Percentiles rank a stretch among this genome's conserved stretches.
These are phyloP conservation scores for Sclerotinia trifoliorum DNA, from an alignment of 2,329 filamentous ascomycete species.

Conservation along the genomic window DNA sequence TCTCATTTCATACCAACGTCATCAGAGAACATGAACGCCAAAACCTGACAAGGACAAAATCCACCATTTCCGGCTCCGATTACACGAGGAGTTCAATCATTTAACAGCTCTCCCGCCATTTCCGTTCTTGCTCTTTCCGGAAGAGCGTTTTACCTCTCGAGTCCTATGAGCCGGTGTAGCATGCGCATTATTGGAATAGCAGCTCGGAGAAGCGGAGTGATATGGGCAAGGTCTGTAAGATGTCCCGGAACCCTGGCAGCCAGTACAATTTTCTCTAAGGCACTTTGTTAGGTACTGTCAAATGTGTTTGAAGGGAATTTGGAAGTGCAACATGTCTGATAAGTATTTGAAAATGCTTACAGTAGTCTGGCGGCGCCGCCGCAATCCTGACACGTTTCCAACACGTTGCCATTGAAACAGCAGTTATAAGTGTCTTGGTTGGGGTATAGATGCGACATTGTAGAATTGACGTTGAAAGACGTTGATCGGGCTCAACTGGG, in stretches of 20 bases:
- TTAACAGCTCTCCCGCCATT: not conserved
- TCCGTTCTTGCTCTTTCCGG: not conserved
- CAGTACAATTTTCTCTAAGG: not conserved
- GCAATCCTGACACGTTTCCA: not conserved
- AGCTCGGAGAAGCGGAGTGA: not conserved
- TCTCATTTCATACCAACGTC: not conserved
- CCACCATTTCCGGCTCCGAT: not conserved
- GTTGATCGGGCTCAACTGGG: not conserved
- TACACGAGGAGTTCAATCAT: not conserved
- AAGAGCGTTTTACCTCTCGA: not conserved
- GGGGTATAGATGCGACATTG: not conserved
- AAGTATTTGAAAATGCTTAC: not conserved
- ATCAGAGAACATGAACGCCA: constrained; percentile 9
- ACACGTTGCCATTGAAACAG: not conserved
- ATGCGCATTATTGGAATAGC: not conserved
- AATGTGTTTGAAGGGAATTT: not conserved
- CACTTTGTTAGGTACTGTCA: not conserved
- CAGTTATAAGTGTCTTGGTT: not conserved
- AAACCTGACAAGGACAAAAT: not conserved
- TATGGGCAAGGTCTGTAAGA: not conserved
- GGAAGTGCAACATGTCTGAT: no score
- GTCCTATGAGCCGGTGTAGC: not conserved
- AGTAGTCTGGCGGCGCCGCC: not conserved
- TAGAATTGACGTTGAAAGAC: not conserved
- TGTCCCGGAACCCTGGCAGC: not conserved